phyloP scores from a whole-genome alignment of 108 stramenopile genomes.

The Aurantiochytrium sp. region DNA sequence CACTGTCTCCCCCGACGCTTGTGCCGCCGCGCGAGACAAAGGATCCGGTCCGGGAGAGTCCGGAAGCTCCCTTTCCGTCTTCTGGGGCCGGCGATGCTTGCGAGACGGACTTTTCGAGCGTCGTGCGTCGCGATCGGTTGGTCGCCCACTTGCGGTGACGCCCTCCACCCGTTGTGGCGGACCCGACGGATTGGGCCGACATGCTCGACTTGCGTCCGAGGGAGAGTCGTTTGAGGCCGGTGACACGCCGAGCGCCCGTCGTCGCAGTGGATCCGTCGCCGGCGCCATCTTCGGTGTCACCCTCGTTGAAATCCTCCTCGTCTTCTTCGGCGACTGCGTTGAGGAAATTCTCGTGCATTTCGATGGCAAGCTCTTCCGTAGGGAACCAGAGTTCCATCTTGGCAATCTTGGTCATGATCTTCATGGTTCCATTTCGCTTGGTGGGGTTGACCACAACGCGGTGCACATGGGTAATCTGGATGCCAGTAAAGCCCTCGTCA shows the following conservation, averaged over 20 bases:
- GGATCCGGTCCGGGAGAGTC: not conserved
- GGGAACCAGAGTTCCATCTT: constrained; percentile 1
- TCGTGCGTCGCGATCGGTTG: not conserved
- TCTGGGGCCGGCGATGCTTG: not conserved
- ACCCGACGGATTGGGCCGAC: not conserved
- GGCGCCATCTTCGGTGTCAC: not conserved
- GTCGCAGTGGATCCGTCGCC: too few species aligned
- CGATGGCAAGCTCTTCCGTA: not conserved
- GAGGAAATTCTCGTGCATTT: not conserved
- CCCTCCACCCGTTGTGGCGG: not conserved
- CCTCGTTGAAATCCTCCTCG: not conserved
- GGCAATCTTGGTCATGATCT: constrained; percentile 1
- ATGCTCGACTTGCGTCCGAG: not conserved
- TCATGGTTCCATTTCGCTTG: not conserved
- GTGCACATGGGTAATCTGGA: not conserved
- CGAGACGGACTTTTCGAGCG: not conserved
- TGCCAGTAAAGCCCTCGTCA: not conserved
- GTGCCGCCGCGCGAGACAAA: not conserved
- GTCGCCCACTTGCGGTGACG: constrained; percentile 1
- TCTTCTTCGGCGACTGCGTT: not conserved
- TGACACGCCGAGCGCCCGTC: too few species aligned
- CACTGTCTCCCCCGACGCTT: not conserved
- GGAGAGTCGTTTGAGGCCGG: not conserved
- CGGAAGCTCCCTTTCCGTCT: not conserved
- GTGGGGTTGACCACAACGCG: not conserved